Evolutionary conservation across 352 stramenopile species (phyloP), one percentile per base, ranked within the genome.

Genomic region (Phytophthora palmivora): DNA sequence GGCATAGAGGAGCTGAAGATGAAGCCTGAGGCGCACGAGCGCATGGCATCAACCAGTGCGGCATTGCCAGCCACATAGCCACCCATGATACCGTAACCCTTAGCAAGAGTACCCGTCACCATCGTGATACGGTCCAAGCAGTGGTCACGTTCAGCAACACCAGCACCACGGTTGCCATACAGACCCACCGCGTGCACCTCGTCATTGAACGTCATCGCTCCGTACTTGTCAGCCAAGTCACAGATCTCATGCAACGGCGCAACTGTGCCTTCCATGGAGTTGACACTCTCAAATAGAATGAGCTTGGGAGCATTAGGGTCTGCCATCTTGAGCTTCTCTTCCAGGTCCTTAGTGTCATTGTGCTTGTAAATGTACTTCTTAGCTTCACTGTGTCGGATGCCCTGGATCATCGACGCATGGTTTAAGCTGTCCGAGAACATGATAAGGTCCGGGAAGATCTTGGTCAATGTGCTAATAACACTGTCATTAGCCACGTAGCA

Each of bases 1-100:
- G 89, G 89, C 64, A 97, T 91, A 41, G 90, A 96, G 8, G 90
- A 95, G 53, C 89, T 95, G 63, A 97, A 97, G 60, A 97, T 97
- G 59, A 97, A 97, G 24, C 90, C 90, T 11, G 89, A 86, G 18
- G 80, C 82, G 10, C 79, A 92, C 46, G 84, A 94, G 26, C 90
- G 88, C 84, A 97, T 95, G 41, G 90, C 89, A 60, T 97, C 90
- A 8, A 94, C 73, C 1, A 97, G 66, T 28, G 86, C 72, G 3
- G 90, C 86, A 24, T 88, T 95, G 18, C 88, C 89, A 15, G 90
- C 86, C 15, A 97, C 77, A 78, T 97, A 97, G n/a, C 90, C 90
- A 26, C 90, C 90, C 86, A 96, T 94, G 61, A 96, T 94, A 38
- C 90, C 90, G 53, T 83, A 97, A 15, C 89, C 90, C 84, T 97